Percentiles rank a stretch among this genome's conserved stretches.
These are phyloP conservation scores for Phanerochaete carnosa DNA, from an alignment of 768 basidiomycete species.

Conservation along the genomic window DNA sequence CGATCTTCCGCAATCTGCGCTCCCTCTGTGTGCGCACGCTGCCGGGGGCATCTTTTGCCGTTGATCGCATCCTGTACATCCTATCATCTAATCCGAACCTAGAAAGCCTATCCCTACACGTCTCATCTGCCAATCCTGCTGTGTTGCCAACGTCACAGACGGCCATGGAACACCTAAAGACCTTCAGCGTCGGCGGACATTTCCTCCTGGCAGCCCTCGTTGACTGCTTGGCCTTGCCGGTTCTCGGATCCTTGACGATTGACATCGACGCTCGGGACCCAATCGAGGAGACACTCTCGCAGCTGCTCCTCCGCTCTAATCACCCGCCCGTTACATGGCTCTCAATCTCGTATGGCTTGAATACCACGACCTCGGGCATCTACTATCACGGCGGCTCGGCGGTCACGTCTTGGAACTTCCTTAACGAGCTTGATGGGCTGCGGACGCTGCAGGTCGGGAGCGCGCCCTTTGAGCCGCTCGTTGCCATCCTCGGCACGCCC, in stretches of 20 bases:
- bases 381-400: constrained; percentile 60
- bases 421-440: constrained; percentile 55
- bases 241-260: constrained; percentile 54
- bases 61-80: constrained; percentile 70
- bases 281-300: constrained; percentile 66
- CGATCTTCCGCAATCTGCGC: constrained; percentile 60
- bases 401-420: constrained; percentile 65
- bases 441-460: constrained; percentile 61
- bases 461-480: constrained; percentile 61
- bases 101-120: constrained; percentile 55
- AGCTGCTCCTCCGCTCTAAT: constrained; percentile 57
- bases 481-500: constrained; percentile 53
- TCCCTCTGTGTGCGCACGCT: constrained; percentile 64
- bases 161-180: constrained; percentile 51
- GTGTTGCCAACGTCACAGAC: constrained; percentile 59
- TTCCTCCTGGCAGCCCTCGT: constrained; percentile 58
- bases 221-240: constrained; percentile 58
- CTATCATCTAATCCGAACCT: constrained; percentile 55
- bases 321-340: constrained; percentile 56
- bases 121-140: constrained; percentile 55
- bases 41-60: constrained; percentile 55
- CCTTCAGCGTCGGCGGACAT: constrained; percentile 63
- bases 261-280: constrained; percentile 77
- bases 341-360: constrained; percentile 56
- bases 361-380: constrained; percentile 33